phyloP scores from a whole-genome alignment of 73 alveolate species.

The Paramecium caudatum region DNA sequence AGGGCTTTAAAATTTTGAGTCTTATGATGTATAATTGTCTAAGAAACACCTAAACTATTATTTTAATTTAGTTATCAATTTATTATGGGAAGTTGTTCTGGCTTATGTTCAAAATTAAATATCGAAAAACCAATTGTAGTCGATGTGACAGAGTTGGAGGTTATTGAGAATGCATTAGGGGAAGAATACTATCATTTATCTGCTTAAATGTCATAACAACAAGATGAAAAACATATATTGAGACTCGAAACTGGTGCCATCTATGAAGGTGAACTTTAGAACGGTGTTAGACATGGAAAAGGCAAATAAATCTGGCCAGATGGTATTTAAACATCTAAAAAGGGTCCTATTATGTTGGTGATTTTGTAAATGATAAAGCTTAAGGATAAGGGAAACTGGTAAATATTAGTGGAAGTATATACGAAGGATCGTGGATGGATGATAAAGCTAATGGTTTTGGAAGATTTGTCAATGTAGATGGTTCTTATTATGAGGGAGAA shows the following conservation, averaged over 20 bases:
- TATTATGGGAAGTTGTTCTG: conserved; percentile 64
- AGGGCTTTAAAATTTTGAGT: not conserved
- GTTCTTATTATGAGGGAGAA: conserved; percentile 72
- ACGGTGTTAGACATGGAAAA: conserved; percentile 74
- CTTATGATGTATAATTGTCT: not conserved
- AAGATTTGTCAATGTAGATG: conserved; percentile 39
- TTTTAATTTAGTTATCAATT: not conserved
- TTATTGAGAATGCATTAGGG: not conserved
- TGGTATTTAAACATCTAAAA: conserved; percentile 31
- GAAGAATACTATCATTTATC: conserved; percentile 48
- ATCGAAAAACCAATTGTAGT: conserved; percentile 10
- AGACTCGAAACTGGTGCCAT: conserved; percentile 55
- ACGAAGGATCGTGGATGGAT: conserved; percentile 82
- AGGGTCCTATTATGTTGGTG: conserved; percentile 73
- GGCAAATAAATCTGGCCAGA: conserved; percentile 74
- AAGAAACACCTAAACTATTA: not conserved
- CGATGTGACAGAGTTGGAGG: not conserved
- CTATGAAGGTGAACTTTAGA: conserved; percentile 35
- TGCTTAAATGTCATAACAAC: conserved; percentile 2
- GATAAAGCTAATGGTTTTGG: conserved; percentile 75
- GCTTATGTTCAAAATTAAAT: not conserved
- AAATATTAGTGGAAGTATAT: conserved; percentile 81
- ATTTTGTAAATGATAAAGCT: conserved; percentile 59
- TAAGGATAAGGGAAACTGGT: conserved; percentile 79
- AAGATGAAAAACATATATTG: not conserved